Evolutionary conservation across 306 rosid species (phyloP).

Genomic region (Notholithocarpus densiflorus): DNA sequence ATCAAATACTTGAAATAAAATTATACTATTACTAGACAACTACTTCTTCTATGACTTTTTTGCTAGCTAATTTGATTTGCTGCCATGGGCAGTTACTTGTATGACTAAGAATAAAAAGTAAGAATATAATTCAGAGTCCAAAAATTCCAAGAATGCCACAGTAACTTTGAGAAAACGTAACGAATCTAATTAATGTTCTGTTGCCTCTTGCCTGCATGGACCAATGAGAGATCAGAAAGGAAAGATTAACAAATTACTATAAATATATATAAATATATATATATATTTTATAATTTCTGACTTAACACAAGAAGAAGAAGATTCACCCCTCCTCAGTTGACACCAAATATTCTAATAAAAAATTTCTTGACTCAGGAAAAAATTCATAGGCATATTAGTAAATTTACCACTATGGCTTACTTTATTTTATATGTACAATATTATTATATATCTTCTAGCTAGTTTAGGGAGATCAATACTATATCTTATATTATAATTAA

Average conservation of each 20-base stretch:
- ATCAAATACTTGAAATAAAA: not conserved
- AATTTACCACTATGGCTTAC: not conserved
- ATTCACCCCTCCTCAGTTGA: conserved; percentile 25
- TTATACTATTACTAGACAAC: not conserved
- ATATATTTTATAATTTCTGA: conserved; percentile 14
- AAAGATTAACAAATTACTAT: not conserved
- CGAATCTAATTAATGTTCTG: conserved; percentile 2
- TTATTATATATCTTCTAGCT: conserved; percentile 5
- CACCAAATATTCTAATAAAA: conserved; percentile 3
- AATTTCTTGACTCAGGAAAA: not conserved
- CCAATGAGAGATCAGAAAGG: conserved; percentile 17
- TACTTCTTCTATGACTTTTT: not conserved
- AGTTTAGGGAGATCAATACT: not conserved
- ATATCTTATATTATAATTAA: not conserved
- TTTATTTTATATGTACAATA: not conserved
- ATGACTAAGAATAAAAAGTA: not conserved
- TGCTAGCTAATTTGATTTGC: not conserved
- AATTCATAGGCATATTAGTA: not conserved
- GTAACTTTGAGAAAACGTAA: not conserved
- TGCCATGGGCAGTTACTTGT: not conserved
- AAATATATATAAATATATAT: not conserved
- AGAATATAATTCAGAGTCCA: not conserved
- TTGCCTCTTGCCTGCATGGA: conserved; percentile 9
- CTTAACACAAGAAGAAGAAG: conserved; percentile 29
- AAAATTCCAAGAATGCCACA: not conserved